These are phyloP conservation scores for Nicotiana obtusifolia DNA, from an alignment of 257 asterid genomes.

Conservation along the genomic window DNA sequence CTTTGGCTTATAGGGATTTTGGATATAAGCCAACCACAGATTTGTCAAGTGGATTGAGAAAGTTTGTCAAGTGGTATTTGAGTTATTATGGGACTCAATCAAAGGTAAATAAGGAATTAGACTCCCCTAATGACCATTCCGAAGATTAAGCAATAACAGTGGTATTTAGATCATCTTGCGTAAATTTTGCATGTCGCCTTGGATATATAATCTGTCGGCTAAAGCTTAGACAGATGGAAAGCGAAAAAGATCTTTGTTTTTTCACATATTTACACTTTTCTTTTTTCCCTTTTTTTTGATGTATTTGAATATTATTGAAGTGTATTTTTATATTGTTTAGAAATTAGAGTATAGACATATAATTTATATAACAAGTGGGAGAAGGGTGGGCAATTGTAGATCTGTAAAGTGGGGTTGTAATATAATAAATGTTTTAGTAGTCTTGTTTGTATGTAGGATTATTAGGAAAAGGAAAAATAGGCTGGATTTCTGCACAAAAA, in stretches of 20 bases:
- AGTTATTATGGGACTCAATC: slow-evolving; percentile 73
- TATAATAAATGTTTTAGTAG: not conserved
- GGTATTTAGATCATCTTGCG: not conserved
- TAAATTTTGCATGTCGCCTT: accelerated
- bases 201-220: too few species aligned
- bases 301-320: not conserved
- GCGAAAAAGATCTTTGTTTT: not conserved
- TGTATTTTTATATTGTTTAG: not conserved
- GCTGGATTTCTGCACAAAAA: slow-evolving; percentile 2
- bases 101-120: slow-evolving; percentile 51
- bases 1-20: slow-evolving; percentile 71
- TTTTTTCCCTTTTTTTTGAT: not conserved
- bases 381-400: not conserved
- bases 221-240: not conserved
- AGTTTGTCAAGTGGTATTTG: slow-evolving; percentile 87
- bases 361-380: not conserved
- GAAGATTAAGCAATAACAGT: slow-evolving; percentile 13
- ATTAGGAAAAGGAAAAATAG: not conserved
- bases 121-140: slow-evolving; percentile 17
- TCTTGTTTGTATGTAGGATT: not conserved
- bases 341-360: not conserved
- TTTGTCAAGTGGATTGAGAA: slow-evolving; percentile 68
- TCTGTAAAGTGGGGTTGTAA: not conserved
- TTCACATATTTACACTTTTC: not conserved
- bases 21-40: slow-evolving; percentile 89